A percentile compares a stretch with the other conserved stretches of the same genome.
phyloP scores from a whole-genome alignment of 2,329 filamentous ascomycete species.

The Pseudogymnoascus sp. region DNA sequence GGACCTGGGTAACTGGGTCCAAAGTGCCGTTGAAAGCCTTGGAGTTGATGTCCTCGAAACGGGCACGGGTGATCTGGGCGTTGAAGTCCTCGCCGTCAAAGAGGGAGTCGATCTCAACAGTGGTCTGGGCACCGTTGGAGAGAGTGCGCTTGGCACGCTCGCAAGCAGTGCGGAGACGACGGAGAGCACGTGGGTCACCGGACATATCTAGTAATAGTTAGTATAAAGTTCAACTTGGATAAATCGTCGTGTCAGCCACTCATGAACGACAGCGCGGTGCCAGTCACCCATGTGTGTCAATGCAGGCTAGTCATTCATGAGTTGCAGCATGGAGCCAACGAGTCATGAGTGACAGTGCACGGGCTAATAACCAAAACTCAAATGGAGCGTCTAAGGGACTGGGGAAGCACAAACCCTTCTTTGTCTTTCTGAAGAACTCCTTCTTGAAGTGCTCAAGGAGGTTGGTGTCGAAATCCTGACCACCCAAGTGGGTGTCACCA shows the following conservation, averaged over 20 bases:
- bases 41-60: constrained; percentile 97
- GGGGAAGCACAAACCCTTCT: constrained; percentile 41
- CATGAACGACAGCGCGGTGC: too few relatives aligned
- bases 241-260: too few relatives aligned
- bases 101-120: constrained; percentile 96
- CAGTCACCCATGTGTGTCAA: background rate
- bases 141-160: constrained; percentile 99
- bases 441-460: constrained; percentile 95
- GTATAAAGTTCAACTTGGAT: background rate
- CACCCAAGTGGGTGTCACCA: constrained; percentile 94
- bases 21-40: constrained; percentile 91
- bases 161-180: constrained; percentile 93
- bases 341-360: background rate
- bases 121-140: constrained; percentile 94
- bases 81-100: constrained; percentile 98
- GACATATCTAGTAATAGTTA: constrained; percentile 44
- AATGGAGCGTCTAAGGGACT: too few relatives aligned
- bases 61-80: constrained; percentile 92
- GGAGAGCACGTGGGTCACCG: constrained; percentile 81
- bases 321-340: too few relatives aligned
- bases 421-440: constrained; percentile 76
- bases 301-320: background rate
- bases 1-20: constrained; percentile 90
- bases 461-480: constrained; percentile 94
- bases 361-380: too few relatives aligned